A percentile compares a stretch with the other conserved stretches of the same genome.
Evolutionary conservation across 148 eudicot species (phyloP).

Genomic region (Silene uniflora): DNA sequence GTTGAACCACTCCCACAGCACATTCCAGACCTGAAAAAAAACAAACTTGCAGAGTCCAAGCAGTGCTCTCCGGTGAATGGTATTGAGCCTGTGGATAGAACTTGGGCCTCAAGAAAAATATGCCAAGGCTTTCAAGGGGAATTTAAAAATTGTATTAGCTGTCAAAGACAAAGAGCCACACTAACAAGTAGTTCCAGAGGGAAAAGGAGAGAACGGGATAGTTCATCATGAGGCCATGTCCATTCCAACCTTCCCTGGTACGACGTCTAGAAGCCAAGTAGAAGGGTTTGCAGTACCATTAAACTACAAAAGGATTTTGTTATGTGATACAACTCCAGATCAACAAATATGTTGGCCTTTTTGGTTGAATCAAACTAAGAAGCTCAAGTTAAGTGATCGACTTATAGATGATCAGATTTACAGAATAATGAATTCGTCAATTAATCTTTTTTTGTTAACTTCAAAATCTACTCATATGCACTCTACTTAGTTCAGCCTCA

Average conservation of each 20-base stretch:
- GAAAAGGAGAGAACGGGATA: background rate
- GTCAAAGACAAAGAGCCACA: background rate
- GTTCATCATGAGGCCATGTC: background rate
- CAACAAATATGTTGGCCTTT: no score
- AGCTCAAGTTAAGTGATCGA: no score
- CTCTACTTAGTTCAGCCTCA: no score
- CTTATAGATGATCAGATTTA: no score
- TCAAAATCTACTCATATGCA: no score
- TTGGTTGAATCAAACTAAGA: no score
- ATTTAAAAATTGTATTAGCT: background rate
- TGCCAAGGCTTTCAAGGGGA: slow-evolving; percentile 4
- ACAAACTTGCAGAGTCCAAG: background rate
- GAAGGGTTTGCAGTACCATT: background rate
- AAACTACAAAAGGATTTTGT: no score
- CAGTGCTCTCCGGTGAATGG: background rate
- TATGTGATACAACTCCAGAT: no score
- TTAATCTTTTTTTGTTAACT: no score
- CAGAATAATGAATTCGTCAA: no score
- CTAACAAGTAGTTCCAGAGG: background rate
- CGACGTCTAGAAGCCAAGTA: background rate
- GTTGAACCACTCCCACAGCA: slow-evolving; percentile 3
- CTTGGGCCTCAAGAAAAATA: background rate
- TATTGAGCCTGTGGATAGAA: background rate
- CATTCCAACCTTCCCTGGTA: background rate
- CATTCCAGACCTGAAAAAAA: background rate